Base-by-base conservation (phyloP, 495 filamentous ascomycete genomes). In the Chaetomidium leptoderma region DNA sequence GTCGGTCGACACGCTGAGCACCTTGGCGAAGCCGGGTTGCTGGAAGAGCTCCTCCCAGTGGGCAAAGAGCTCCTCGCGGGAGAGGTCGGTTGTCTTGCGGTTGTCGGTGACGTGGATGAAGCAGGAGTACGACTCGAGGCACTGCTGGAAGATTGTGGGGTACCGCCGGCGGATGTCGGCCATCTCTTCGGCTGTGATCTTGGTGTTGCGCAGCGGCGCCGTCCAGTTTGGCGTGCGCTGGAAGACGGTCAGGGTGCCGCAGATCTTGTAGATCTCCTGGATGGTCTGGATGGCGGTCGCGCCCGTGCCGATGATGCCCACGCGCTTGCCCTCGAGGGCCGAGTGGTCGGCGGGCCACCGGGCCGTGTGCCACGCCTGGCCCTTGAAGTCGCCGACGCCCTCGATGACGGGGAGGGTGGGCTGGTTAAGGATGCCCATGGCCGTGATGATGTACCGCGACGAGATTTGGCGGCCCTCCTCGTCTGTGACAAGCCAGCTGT, bases 1-100 rank as follows among this genome's bases (percentile, higher is more conserved):
- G 60, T 86, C 82, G 24, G 76, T 67, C 59, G 81, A 84, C 1
- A 68, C 72, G 6, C 66, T 69, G 10, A 82, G 68, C 76, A 79
- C 80, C 67, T 71, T 78, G 7, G 70, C 58, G 67, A 85, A 83
- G 11, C 80, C 80, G 13, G 80, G 78, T 23, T 69, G 64, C 17
- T 72, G 44, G 70, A 74, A 83, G 9, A 76, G 60, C 19, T 72
- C 53, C 58, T 83, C 76, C 72, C 39, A 80, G 49, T 76, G 70
- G 1, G 67, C 69, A 36, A 76, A 70, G 13, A 78, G 74, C 51
- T 83, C 74, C 52, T 81, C 75, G 0, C 74, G 69, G 4, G 67
- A 65, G 43, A 79, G 74, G 36, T 82, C 78, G 40, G 77, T 72
- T 2, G 75, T 76, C 8, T 72, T 70, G 30, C 56, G 64, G 23